These are phyloP conservation scores for Triangularia setosa DNA, from an alignment of 2,329 filamentous ascomycete species.

Conservation along the genomic window DNA sequence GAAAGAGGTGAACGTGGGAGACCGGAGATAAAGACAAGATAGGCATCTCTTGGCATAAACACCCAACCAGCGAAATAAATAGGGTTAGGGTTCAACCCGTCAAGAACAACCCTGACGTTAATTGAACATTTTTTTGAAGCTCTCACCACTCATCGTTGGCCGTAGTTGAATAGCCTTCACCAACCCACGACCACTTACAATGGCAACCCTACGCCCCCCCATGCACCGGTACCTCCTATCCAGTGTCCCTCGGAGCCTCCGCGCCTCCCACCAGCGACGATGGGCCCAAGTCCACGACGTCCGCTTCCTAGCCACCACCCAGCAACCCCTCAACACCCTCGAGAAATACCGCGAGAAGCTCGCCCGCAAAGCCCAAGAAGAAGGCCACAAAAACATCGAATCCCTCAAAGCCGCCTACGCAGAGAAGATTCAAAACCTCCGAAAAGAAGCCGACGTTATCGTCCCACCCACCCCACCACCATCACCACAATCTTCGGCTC, in stretches of 20 bases:
- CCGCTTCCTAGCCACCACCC: slow-evolving; percentile 80
- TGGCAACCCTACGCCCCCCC: slow-evolving; percentile 16
- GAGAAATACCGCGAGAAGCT: slow-evolving; percentile 90
- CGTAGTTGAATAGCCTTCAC: neutral
- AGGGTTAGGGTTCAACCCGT: neutral
- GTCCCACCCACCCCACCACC: slow-evolving; percentile 30
- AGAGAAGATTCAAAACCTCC: slow-evolving; percentile 72
- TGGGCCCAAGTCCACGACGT: slow-evolving; percentile 93
- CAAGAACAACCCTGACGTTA: neutral
- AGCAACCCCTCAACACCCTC: slow-evolving; percentile 61
- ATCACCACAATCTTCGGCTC: slow-evolving; percentile 13
- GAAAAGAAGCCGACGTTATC: slow-evolving; percentile 60
- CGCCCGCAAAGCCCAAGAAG: slow-evolving; percentile 70
- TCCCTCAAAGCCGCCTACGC: slow-evolving; percentile 78
- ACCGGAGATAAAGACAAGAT: neutral
- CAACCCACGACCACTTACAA: slow-evolving; percentile 1
- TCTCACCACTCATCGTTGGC: neutral
- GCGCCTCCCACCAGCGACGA: slow-evolving; percentile 59
- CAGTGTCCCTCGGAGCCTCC: slow-evolving; percentile 32
- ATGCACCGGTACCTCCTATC: slow-evolving; percentile 33
- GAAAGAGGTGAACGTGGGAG: neutral
- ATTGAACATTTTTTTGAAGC: neutral
- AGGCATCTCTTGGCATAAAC: neutral
- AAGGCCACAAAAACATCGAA: slow-evolving; percentile 66
- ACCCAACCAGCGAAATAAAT: neutral